Percentiles rank a stretch among this genome's conserved stretches.
Conservation (phyloP, 179 eudicot genomes). For the Nepenthes alata region DNA sequence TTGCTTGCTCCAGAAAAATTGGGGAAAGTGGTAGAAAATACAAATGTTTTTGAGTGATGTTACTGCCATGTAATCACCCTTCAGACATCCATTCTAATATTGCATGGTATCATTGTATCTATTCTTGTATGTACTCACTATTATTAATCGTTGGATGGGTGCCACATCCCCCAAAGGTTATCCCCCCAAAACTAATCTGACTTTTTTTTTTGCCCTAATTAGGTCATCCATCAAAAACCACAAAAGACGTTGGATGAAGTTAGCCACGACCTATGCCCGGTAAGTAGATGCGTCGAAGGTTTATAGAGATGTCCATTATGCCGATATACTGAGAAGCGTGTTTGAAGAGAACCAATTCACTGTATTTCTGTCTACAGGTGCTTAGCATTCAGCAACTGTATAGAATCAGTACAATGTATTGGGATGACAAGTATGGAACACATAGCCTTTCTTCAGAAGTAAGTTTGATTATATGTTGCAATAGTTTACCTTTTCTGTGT, state of each 20-base stretch:
- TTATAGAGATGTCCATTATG: slow-evolving; percentile 7
- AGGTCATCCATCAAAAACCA: slow-evolving; percentile 93
- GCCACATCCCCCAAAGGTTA: not conserved
- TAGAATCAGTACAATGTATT: slow-evolving; percentile 89
- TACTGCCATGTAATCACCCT: too few species aligned
- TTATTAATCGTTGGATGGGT: not conserved
- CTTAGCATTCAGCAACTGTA: slow-evolving; percentile 89
- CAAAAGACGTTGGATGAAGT: slow-evolving; percentile 83
- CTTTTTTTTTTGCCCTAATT: slow-evolving; percentile 2
- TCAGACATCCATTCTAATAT: too few species aligned
- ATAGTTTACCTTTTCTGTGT: too few species aligned
- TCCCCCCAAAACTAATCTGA: not conserved
- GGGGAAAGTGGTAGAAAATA: too few species aligned
- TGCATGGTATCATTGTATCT: too few species aligned
- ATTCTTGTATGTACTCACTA: not conserved
- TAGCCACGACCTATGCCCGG: slow-evolving; percentile 90
- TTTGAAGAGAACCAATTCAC: slow-evolving; percentile 3
- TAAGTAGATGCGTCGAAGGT: slow-evolving; percentile 26
- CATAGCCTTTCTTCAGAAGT: slow-evolving; percentile 79
- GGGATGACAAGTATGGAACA: slow-evolving; percentile 95
- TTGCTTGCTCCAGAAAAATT: too few species aligned
- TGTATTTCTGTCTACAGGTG: slow-evolving; percentile 37
- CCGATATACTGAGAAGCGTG: slow-evolving; percentile 9
- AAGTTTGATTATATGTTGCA: slow-evolving; percentile 17
- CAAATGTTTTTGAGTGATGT: too few species aligned